These are phyloP conservation scores for Candida orba DNA, from an alignment of 805 yeast genomes.

Conservation along the genomic window DNA sequence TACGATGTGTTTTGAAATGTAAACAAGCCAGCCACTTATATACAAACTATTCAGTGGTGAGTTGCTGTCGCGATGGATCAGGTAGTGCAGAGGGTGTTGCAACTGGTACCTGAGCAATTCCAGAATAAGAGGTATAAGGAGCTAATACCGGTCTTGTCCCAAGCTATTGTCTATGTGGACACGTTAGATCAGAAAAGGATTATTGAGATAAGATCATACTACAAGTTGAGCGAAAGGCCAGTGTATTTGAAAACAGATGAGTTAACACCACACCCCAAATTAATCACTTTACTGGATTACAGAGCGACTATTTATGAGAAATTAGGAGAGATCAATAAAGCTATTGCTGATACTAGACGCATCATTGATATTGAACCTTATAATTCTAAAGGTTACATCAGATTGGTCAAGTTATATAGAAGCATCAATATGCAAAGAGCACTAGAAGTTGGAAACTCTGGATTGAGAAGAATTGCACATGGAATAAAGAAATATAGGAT, in stretches of 20 bases:
- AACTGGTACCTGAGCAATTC: slow-evolving; percentile 13
- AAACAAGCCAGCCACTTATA: neutral
- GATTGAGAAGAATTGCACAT: slow-evolving; percentile 1
- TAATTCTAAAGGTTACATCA: slow-evolving; percentile 19
- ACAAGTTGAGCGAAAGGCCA: slow-evolving; percentile 14
- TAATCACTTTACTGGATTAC: slow-evolving; percentile 17
- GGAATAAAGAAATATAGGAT: slow-evolving; percentile 8
- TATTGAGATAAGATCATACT: slow-evolving; percentile 5
- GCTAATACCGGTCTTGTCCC: slow-evolving; percentile 12
- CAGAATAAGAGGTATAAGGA: slow-evolving; percentile 8
- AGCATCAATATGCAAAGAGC: slow-evolving; percentile 6
- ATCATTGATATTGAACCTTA: slow-evolving; percentile 19
- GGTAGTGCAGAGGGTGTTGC: slow-evolving; percentile 8
- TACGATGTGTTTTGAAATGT: neutral
- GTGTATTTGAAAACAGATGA: slow-evolving; percentile 7
- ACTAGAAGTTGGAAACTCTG: slow-evolving; percentile 5
- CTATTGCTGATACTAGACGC: slow-evolving; percentile 14
- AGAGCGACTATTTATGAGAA: slow-evolving; percentile 20
- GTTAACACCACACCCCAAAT: slow-evolving; percentile 16
- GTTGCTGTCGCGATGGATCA: too few species aligned
- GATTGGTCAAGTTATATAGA: slow-evolving; percentile 13
- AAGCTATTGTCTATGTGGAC: slow-evolving; percentile 14
- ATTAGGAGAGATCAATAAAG: slow-evolving; percentile 7
- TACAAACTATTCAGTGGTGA: too few species aligned
- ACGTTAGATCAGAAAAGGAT: slow-evolving; percentile 14